A percentile compares a stretch with the other conserved stretches of the same genome.
These are phyloP conservation scores for Cyclocybe cylindracea DNA, from an alignment of 768 basidiomycete species.

Conservation along the genomic window DNA sequence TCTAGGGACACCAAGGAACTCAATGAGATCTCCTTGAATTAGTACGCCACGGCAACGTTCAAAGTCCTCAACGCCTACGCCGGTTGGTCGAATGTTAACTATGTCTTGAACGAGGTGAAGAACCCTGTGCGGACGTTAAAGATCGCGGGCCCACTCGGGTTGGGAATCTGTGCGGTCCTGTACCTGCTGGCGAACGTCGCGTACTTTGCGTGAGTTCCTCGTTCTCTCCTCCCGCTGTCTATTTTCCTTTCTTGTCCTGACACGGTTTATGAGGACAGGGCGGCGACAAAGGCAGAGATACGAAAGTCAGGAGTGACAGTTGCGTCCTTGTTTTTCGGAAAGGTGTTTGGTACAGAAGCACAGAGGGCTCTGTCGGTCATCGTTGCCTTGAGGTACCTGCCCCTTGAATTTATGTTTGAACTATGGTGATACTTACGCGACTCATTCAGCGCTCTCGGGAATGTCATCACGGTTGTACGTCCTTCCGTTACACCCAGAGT, in stretches of 20 bases:
- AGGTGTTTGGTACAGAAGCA: conserved; percentile 55
- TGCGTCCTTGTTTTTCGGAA: conserved; percentile 59
- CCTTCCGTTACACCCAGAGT: too few species aligned
- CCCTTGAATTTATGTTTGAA: too few species aligned
- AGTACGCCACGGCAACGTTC: conserved; percentile 65
- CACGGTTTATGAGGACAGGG: conserved; percentile 14
- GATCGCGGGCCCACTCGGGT: conserved; percentile 60
- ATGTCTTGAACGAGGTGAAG: conserved; percentile 61
- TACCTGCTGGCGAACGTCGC: conserved; percentile 61
- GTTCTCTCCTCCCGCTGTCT: not conserved
- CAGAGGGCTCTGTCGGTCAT: conserved; percentile 58
- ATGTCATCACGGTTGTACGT: conserved; percentile 28
- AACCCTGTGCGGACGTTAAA: conserved; percentile 62
- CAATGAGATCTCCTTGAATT: not conserved
- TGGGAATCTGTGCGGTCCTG: conserved; percentile 51
- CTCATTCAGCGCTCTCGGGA: conserved; percentile 19
- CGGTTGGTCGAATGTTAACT: conserved; percentile 61
- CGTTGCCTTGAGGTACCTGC: conserved; percentile 52
- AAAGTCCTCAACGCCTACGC: conserved; percentile 47
- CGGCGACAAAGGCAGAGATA: conserved; percentile 51
- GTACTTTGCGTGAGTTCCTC: conserved; percentile 43
- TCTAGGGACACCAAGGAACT: not conserved
- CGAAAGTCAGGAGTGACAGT: conserved; percentile 51
- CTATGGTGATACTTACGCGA: not conserved
- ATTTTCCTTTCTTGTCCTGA: not conserved